Evolutionary conservation across 495 filamentous ascomycete species (phyloP).

Genomic region (Penicillium manginii): DNA sequence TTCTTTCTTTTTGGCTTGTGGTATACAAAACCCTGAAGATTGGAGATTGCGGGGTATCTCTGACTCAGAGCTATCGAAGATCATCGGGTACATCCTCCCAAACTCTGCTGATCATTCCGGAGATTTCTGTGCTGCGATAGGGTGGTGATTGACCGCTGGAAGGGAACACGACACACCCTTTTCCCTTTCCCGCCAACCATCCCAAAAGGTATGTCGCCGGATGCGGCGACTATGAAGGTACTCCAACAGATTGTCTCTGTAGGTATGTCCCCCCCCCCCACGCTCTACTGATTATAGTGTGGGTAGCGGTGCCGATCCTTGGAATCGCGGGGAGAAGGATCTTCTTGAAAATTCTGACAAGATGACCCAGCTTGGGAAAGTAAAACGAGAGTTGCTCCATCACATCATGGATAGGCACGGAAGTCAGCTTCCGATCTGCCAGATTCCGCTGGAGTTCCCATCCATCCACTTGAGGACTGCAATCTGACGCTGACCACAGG

Average conservation of each 20-base stretch:
- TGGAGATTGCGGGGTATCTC: constrained; percentile 13
- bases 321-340: constrained; percentile 15
- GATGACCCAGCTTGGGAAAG: constrained; percentile 6
- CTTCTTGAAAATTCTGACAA: constrained; percentile 3
- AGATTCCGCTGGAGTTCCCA: background rate
- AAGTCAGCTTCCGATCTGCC: constrained; percentile 7
- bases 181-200: background rate
- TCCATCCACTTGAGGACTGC: background rate
- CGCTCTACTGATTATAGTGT: constrained; percentile 19
- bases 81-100: constrained; percentile 15
- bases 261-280: constrained; percentile 14
- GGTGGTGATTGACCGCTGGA: background rate
- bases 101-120: constrained; percentile 14
- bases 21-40: constrained; percentile 1
- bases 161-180: background rate
- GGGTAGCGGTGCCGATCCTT: constrained; percentile 4
- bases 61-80: constrained; percentile 8
- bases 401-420: constrained; percentile 1
- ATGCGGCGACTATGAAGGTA: background rate
- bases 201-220: background rate
- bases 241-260: background rate
- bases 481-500: constrained; percentile 3
- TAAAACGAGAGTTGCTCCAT: constrained; percentile 12
- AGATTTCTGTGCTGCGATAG: constrained; percentile 2
- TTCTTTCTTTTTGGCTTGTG: background rate